A percentile compares a stretch with the other conserved stretches of the same genome.
phyloP scores from a whole-genome alignment of 108 stramenopile species.

The Fistulifera solaris region DNA sequence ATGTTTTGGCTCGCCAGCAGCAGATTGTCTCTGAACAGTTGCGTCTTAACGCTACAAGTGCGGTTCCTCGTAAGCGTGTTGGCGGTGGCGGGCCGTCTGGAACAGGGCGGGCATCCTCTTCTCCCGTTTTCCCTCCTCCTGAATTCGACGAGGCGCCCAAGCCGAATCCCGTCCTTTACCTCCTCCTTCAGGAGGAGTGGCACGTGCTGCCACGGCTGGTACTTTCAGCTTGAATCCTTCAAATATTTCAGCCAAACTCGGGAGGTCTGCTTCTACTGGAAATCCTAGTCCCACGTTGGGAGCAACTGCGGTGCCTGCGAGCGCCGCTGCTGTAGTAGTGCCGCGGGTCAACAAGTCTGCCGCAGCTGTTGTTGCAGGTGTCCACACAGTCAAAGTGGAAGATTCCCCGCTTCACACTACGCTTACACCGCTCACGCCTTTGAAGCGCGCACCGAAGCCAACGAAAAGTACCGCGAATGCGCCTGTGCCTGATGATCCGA shows the following conservation, averaged over 20 bases:
- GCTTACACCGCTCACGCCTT: constrained; percentile 62
- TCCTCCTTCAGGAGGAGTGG: constrained; percentile 32
- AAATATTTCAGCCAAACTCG: constrained; percentile 4
- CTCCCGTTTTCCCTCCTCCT: constrained; percentile 78
- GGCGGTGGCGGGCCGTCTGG: constrained; percentile 85
- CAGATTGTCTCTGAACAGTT: constrained; percentile 69
- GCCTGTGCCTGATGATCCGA: constrained; percentile 4
- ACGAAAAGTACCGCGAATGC: constrained; percentile 9
- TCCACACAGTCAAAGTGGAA: constrained; percentile 18
- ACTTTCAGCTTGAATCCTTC: background rate
- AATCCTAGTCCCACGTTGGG: background rate
- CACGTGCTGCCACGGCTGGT: constrained; percentile 5
- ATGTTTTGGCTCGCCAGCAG: constrained; percentile 76
- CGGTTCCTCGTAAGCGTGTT: constrained; percentile 35
- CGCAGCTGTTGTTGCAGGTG: constrained; percentile 76
- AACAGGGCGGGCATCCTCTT: constrained; percentile 53
- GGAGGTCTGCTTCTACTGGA: constrained; percentile 3
- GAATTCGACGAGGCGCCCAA: constrained; percentile 64
- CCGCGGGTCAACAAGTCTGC: constrained; percentile 17
- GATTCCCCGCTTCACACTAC: constrained; percentile 54
- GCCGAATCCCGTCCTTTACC: constrained; percentile 27
- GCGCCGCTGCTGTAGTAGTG: constrained; percentile 11
- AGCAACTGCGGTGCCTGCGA: background rate
- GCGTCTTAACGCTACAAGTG: constrained; percentile 37
- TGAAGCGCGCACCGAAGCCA: constrained; percentile 39